These are phyloP conservation scores for Taphrina deformans DNA, from an alignment of 1,139 yeast species.

Conservation along the genomic window DNA sequence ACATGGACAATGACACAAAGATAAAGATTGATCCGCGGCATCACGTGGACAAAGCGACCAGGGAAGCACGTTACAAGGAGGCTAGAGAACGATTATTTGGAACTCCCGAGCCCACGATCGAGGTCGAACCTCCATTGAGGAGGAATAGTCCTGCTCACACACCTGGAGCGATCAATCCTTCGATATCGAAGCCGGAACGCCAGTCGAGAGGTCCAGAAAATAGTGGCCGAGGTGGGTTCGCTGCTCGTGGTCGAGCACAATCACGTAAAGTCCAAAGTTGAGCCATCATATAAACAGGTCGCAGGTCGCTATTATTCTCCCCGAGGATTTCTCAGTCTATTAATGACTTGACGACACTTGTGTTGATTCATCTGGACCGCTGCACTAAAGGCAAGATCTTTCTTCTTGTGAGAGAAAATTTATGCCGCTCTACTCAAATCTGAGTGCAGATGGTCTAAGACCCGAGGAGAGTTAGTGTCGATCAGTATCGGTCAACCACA, in stretches of 20 bases:
- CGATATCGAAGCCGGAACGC: not conserved
- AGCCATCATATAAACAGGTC: not conserved
- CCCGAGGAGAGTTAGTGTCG: too few relatives aligned
- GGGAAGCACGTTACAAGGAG: constrained; percentile 25
- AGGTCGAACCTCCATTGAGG: not conserved
- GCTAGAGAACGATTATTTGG: constrained; percentile 25
- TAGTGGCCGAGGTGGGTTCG: constrained; percentile 7
- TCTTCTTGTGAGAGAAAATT: too few relatives aligned
- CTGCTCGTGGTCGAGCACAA: not conserved
- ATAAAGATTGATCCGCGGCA: not conserved
- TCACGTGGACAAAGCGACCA: not conserved
- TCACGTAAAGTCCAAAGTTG: not conserved
- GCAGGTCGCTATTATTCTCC: not conserved
- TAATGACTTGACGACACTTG: too few relatives aligned
- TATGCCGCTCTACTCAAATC: too few relatives aligned
- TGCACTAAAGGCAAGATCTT: too few relatives aligned
- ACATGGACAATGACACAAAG: not conserved
- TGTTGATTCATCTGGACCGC: too few relatives aligned
- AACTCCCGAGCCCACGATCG: not conserved
- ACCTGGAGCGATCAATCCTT: not conserved
- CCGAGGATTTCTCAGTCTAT: too few relatives aligned
- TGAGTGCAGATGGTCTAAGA: too few relatives aligned
- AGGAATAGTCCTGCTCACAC: not conserved
- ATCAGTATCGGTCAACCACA: too few relatives aligned
- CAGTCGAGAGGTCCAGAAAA: constrained; percentile 4